Percentiles rank a stretch among this genome's conserved stretches.
Evolutionary conservation across 805 yeast genomes (phyloP).

Genomic region (Candida yuanshanica): DNA sequence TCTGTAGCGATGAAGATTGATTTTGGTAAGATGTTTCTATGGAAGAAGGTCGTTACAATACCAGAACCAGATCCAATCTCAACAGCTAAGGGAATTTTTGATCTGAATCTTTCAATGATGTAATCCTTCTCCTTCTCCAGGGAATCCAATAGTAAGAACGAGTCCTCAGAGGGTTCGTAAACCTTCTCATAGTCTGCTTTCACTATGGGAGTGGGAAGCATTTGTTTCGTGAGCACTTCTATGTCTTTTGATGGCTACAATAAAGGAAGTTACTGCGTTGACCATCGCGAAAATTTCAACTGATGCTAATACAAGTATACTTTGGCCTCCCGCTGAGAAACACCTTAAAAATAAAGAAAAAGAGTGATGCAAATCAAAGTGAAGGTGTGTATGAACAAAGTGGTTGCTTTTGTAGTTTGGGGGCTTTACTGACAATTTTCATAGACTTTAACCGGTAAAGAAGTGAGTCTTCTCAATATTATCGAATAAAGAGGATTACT

Average conservation of each 20-base stretch:
- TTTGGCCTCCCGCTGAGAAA: not conserved
- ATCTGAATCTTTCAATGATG: conserved; percentile 28
- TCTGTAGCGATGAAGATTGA: conserved; percentile 67
- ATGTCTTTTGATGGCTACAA: no score
- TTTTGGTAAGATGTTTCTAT: conserved; percentile 46
- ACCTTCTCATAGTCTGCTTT: conserved; percentile 62
- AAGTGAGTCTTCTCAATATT: conserved; percentile 34
- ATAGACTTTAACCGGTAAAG: conserved; percentile 73
- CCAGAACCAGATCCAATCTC: conserved; percentile 96
- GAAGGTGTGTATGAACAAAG: conserved; percentile 34
- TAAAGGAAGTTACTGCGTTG: no score
- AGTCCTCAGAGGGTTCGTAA: conserved; percentile 94
- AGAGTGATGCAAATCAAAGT: conserved; percentile 57
- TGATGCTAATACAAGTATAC: no score
- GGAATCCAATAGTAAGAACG: conserved; percentile 76
- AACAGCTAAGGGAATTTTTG: conserved; percentile 48
- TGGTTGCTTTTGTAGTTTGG: not conserved
- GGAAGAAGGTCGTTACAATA: conserved; percentile 72
- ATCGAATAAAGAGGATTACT: conserved; percentile 1
- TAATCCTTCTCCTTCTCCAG: conserved; percentile 53
- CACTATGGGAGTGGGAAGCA: conserved; percentile 79
- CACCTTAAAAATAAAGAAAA: conserved; percentile 1
- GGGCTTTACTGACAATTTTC: conserved; percentile 7
- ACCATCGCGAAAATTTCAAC: no score
- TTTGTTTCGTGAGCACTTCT: no score